Base-by-base conservation (phyloP, 1,139 yeast species). In the Taphrina betulina region DNA sequence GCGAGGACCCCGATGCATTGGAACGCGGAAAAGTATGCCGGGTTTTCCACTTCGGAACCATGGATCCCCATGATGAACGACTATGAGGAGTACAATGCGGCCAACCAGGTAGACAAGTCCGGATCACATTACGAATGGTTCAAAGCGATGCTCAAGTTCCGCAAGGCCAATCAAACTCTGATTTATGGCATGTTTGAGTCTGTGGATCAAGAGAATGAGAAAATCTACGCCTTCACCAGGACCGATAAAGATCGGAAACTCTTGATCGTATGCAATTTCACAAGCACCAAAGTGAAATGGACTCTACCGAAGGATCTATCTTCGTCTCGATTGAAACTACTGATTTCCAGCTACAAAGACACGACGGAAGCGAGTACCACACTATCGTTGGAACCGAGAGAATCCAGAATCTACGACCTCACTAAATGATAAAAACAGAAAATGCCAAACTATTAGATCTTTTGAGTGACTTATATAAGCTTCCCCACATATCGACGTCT, bases 1-100 rank as follows among this genome's bases (percentile, higher is more conserved):
- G 75, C 81, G 4, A 71, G 83, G 65, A 73, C 82, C 4, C 83
- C 82, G 26, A 77, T 79, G 59, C 82, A 78, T 64, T 79, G 83
- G 83, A 75, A 72, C 58, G 65, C 65, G 46, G 64, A 72, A 1
- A 69, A 64, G 12, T 63, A 72, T 61, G 81, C 71, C 35, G 82
- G 82, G 0, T 79, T 78, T 65, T 68, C 80, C 19, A 66, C 73
- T 2, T 76, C 69, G 34, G 67, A 68, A 60, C 82, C 83, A 22
- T 79, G 83, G 83, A 78, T 75, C 65, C 69, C 73, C 60, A 75
- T 76, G 60, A 77, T 78, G 64, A 80, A 77, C 57, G 76, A 76
- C 63, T 79, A 75, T 66, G 70, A 68, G 59, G 69, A 67, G 60
- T 75, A 74, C 63, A 80, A 80, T 62, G 82, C 74, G 40, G 75